Evolutionary conservation across 129 eudicot species (phyloP).

Genomic region (Saussurea involucrata): DNA sequence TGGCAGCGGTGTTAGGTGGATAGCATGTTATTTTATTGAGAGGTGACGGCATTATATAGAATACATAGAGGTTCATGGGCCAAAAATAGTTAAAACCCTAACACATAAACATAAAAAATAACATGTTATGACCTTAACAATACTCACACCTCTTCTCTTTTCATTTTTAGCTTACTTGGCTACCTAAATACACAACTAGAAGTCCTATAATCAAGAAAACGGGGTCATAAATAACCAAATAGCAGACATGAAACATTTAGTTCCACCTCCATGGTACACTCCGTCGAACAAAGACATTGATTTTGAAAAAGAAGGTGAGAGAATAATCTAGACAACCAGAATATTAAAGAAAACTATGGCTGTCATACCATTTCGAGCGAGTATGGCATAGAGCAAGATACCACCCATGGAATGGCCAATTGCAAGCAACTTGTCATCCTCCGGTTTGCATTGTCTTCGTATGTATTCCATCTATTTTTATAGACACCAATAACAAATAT

Average conservation of each 20-base stretch:
- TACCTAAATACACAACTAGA: not conserved
- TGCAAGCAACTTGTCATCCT: slow-evolving; percentile 75
- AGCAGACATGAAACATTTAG: not conserved
- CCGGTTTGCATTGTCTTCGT: slow-evolving; percentile 48
- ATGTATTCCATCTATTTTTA: slow-evolving; percentile 68
- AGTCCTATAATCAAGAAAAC: not conserved
- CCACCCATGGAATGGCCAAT: slow-evolving; percentile 94
- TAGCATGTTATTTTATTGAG: too few species aligned
- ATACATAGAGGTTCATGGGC: not conserved
- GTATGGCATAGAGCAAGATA: slow-evolving; percentile 69
- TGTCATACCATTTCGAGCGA: slow-evolving; percentile 50
- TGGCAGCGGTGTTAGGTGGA: not conserved
- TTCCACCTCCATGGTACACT: slow-evolving; percentile 1
- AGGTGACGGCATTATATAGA: too few species aligned
- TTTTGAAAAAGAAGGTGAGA: not conserved
- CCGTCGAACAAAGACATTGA: not conserved
- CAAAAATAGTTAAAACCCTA: not conserved
- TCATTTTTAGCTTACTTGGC: not conserved
- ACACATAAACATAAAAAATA: not conserved
- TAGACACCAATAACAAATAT: not conserved
- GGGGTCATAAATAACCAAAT: not conserved
- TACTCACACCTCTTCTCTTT: not conserved
- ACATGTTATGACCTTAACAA: not conserved
- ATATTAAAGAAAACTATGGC: not conserved
- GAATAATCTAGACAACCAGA: not conserved